Evolutionary conservation across 768 basidiomycete species (phyloP).

Genomic region (Vishniacozyma victoriae): DNA sequence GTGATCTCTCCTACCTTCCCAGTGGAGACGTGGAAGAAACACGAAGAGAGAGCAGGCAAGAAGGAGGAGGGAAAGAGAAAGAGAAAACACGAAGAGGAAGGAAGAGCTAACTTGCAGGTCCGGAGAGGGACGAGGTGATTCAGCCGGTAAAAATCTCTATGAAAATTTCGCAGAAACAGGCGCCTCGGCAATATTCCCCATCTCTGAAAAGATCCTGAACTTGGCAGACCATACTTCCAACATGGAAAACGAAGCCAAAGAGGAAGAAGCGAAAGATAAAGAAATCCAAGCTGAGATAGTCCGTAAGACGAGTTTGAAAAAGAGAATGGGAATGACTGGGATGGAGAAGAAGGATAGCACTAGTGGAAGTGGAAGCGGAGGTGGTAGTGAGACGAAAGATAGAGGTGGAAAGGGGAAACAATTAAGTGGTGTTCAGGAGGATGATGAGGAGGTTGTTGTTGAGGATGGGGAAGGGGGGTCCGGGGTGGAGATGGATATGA

Average conservation of each 20-base stretch:
- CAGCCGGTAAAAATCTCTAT: conserved; percentile 45
- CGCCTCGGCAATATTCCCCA: not conserved
- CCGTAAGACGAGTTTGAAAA: conserved; percentile 3
- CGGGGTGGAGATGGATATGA: conserved; percentile 3
- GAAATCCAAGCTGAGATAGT: conserved; percentile 12
- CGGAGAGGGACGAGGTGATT: conserved; percentile 46
- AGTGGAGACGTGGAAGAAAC: too few species aligned
- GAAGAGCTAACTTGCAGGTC: conserved; percentile 26
- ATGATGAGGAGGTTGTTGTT: conserved; percentile 4
- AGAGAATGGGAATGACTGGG: conserved; percentile 10
- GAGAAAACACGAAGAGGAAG: too few species aligned
- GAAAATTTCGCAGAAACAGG: conserved; percentile 47
- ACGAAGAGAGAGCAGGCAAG: too few species aligned
- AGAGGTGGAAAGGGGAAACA: not conserved
- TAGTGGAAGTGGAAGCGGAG: not conserved
- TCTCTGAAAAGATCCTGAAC: conserved; percentile 11
- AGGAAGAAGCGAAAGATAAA: conserved; percentile 38
- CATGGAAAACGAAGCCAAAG: conserved; percentile 35
- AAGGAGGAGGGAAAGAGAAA: too few species aligned
- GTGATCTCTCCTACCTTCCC: not conserved
- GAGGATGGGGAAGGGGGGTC: conserved; percentile 1
- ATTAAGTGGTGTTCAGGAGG: conserved; percentile 1
- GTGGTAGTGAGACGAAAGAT: not conserved
- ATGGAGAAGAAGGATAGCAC: not conserved
- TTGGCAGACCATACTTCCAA: conserved; percentile 31